Evolutionary conservation across 108 stramenopile genomes (phyloP).

Genomic region (Pinguiococcus pyrenoidosus): DNA sequence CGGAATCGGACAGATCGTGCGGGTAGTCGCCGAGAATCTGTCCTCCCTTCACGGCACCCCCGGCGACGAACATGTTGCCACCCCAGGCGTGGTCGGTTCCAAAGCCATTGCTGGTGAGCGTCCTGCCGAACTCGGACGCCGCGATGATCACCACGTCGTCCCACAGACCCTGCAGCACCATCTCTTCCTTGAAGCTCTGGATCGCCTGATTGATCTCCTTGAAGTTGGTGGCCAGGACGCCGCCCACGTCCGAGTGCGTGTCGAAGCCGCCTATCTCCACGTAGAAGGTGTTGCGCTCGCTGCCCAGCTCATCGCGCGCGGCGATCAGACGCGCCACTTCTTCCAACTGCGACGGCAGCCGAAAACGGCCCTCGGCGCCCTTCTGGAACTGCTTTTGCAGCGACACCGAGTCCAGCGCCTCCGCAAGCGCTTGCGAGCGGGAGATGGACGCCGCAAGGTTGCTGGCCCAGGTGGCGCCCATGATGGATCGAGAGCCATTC

Average conservation of each 20-base stretch:
- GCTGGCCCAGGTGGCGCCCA: not conserved
- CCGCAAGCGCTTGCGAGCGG: not conserved
- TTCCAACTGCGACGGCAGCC: not conserved
- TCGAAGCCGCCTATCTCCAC: slow-evolving; percentile 46
- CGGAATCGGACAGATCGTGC: not conserved
- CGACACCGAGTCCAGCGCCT: too few relatives aligned
- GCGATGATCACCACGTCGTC: slow-evolving; percentile 38
- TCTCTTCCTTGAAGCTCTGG: slow-evolving; percentile 36
- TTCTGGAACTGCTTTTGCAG: too few relatives aligned
- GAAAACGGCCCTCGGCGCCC: too few relatives aligned
- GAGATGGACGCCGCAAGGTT: not conserved
- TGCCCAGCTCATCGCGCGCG: not conserved
- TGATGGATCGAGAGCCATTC: too few relatives aligned
- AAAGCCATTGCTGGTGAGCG: slow-evolving; percentile 39
- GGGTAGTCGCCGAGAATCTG: slow-evolving; percentile 34
- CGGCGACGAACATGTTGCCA: slow-evolving; percentile 37
- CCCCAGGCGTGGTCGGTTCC: slow-evolving; percentile 64
- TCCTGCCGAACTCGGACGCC: slow-evolving; percentile 52
- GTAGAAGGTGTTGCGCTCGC: slow-evolving; percentile 52
- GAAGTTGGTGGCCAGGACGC: slow-evolving; percentile 13
- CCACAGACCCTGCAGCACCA: slow-evolving; percentile 38
- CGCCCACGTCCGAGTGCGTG: slow-evolving; percentile 34
- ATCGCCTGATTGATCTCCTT: slow-evolving; percentile 39
- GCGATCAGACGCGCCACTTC: not conserved
- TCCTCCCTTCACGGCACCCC: slow-evolving; percentile 36